Evolutionary conservation across 306 rosid genomes (phyloP).

Genomic region (Medicago lupulina): DNA sequence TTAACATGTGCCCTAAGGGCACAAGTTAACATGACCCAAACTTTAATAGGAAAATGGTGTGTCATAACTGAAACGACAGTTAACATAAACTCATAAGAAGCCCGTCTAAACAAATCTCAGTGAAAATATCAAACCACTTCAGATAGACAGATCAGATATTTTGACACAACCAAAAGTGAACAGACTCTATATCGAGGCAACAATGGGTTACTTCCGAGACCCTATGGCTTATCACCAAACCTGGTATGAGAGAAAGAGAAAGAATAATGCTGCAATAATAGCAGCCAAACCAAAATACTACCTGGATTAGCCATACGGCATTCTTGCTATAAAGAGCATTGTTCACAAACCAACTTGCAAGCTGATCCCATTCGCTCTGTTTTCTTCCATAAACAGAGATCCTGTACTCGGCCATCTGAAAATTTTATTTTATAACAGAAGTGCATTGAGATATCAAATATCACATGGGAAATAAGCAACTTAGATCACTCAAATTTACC

Average conservation of each 20-base stretch:
- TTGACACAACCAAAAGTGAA: constrained; percentile 6
- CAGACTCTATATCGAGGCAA: background rate
- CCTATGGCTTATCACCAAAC: constrained; percentile 25
- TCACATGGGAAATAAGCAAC: background rate
- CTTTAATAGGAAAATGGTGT: constrained; percentile 12
- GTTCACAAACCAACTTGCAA: constrained; percentile 95
- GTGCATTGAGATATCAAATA: constrained; percentile 29
- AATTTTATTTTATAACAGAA: constrained; percentile 37
- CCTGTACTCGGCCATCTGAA: constrained; percentile 96
- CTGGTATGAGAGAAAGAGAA: background rate
- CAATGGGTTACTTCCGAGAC: background rate
- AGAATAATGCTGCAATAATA: constrained; percentile 16
- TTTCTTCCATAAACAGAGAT: constrained; percentile 91
- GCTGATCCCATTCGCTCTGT: constrained; percentile 93
- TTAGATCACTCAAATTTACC: constrained; percentile 47
- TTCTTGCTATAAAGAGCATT: constrained; percentile 76
- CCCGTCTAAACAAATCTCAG: background rate
- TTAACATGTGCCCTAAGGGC: too few species aligned
- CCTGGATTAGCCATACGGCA: constrained; percentile 95
- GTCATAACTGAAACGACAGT: background rate
- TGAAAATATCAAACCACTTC: constrained; percentile 10
- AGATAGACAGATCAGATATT: constrained; percentile 35
- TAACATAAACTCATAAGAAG: background rate
- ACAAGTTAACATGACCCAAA: too few species aligned
- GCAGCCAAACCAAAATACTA: constrained; percentile 41